Conservation (phyloP, 192 early-diverging fungal species). For the Martensiomyces pterosporus region DNA sequence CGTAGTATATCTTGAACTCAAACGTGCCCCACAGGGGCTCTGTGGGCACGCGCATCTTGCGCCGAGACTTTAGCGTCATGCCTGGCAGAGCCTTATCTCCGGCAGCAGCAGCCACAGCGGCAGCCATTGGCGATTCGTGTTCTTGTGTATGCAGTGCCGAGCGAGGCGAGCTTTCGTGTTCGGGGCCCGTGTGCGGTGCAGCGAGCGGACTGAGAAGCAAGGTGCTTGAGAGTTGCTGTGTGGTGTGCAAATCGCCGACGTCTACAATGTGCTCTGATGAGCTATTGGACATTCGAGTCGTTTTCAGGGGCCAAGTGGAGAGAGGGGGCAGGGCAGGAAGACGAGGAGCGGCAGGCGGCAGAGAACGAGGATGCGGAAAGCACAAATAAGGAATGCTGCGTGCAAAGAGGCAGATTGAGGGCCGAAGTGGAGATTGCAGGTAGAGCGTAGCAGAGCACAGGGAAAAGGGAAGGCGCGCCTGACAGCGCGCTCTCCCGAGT, state of each 20-base stretch:
- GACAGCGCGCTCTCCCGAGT: too few relatives aligned
- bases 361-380: background rate
- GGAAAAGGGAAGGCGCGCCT: too few relatives aligned
- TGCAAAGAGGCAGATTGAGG: background rate
- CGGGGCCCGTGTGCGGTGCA: too few relatives aligned
- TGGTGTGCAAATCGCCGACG: slow-evolving; percentile 4
- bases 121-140: slow-evolving; percentile 2
- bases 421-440: background rate
- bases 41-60: slow-evolving; percentile 77
- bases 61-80: too few relatives aligned
- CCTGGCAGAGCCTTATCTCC: too few relatives aligned
- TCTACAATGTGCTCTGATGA: slow-evolving; percentile 15
- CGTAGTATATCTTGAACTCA: slow-evolving; percentile 77
- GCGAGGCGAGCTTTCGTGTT: too few relatives aligned
- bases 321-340: background rate
- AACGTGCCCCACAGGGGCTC: slow-evolving; percentile 57
- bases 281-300: slow-evolving; percentile 18
- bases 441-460: too few relatives aligned
- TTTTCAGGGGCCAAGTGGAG: background rate
- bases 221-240: slow-evolving; percentile 10
- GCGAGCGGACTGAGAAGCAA: slow-evolving; percentile 18
- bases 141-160: too few relatives aligned
- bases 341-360: too few relatives aligned
- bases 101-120: background rate
- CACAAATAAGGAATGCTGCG: background rate